Conservation (phyloP, 306 rosid species). For the Alnus rubra region DNA sequence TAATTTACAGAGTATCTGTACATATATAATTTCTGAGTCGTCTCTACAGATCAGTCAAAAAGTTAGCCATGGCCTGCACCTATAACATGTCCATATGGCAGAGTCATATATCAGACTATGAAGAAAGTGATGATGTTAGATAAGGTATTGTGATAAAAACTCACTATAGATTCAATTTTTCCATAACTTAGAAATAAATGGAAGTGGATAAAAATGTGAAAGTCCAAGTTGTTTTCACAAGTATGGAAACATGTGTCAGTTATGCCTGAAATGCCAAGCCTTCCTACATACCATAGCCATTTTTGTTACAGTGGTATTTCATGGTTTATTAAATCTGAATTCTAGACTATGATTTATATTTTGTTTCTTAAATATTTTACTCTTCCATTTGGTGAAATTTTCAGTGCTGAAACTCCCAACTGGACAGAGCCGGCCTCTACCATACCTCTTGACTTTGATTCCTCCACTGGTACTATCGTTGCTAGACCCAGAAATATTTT, state of each 20-base stretch:
- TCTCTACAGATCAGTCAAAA: background rate
- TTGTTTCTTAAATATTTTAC: background rate
- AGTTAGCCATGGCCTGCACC: too few species aligned
- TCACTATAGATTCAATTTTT: background rate
- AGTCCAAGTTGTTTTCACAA: background rate
- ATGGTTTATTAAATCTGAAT: background rate
- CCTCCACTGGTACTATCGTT: constrained; percentile 66
- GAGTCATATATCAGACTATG: background rate
- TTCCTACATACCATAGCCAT: background rate
- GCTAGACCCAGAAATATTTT: constrained; percentile 71
- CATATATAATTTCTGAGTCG: background rate
- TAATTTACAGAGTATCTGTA: background rate
- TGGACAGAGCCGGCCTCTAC: constrained; percentile 57
- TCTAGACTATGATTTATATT: background rate
- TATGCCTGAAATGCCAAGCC: background rate
- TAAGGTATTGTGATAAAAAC: background rate
- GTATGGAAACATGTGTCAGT: background rate
- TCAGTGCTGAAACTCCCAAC: constrained; percentile 66
- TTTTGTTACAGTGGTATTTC: background rate
- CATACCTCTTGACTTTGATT: constrained; percentile 52
- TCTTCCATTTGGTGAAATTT: constrained; percentile 17
- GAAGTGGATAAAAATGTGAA: background rate
- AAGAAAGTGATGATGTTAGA: background rate
- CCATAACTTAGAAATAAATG: background rate
- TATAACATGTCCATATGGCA: background rate